A percentile compares a stretch with the other conserved stretches of the same genome.
phyloP scores from a whole-genome alignment of 2,329 filamentous ascomycete species.

The Dothideomycetes sp. region DNA sequence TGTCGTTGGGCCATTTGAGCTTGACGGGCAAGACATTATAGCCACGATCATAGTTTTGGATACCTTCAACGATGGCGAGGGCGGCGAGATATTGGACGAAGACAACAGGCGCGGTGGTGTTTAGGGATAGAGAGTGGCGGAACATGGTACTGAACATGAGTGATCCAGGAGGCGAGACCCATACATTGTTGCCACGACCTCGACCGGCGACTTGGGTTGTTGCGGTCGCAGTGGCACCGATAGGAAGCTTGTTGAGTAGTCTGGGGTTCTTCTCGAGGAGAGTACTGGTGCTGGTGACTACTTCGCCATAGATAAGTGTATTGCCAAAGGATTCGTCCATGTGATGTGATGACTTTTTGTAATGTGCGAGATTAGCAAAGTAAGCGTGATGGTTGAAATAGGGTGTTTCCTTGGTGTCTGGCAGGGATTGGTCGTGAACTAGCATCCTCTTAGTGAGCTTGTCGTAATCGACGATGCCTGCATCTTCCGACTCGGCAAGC shows the following conservation, averaged over 20 bases:
- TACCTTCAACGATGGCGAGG: constrained; percentile 74
- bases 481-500: constrained; percentile 29
- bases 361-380: constrained; percentile 61
- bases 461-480: constrained; percentile 65
- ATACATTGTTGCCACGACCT: constrained; percentile 84
- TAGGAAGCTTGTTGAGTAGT: constrained; percentile 65
- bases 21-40: constrained; percentile 71
- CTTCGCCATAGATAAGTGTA: constrained; percentile 75
- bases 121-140: constrained; percentile 68
- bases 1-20: constrained; percentile 97
- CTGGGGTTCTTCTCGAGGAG: constrained; percentile 85
- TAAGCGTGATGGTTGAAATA: constrained; percentile 78
- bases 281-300: constrained; percentile 89
- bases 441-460: constrained; percentile 64
- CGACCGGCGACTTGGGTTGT: constrained; percentile 82
- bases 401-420: constrained; percentile 64
- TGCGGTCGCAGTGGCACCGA: constrained; percentile 79
- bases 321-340: constrained; percentile 53
- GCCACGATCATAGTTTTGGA: constrained; percentile 66
- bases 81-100: constrained; percentile 92
- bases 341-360: constrained; percentile 38
- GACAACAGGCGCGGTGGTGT: constrained; percentile 66
- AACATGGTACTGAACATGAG: constrained; percentile 85
- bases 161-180: constrained; percentile 80
- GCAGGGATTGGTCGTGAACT: constrained; percentile 59